Percentiles rank a stretch among this genome's conserved stretches.
phyloP scores from a whole-genome alignment of 495 filamentous ascomycete species.

The Tuber calosporum region DNA sequence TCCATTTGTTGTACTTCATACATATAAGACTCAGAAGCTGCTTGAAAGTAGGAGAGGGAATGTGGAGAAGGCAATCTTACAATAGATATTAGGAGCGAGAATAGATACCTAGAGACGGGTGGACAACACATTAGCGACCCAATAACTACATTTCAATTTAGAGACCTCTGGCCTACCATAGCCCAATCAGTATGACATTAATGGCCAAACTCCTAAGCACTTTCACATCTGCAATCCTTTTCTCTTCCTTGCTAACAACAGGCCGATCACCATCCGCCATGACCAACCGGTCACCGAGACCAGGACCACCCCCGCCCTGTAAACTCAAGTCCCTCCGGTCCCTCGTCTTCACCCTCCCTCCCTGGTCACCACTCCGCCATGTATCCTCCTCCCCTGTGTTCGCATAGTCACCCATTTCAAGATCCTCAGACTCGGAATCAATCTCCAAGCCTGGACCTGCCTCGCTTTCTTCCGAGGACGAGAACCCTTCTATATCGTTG shows the following conservation, averaged over 20 bases:
- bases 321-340: conserved; percentile 22
- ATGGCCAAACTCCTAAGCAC: conserved; percentile 60
- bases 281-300: conserved; percentile 31
- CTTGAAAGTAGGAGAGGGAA: conserved; percentile 14
- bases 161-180: conserved; percentile 56
- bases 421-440: conserved; percentile 38
- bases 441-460: conserved; percentile 25
- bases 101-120: conserved; percentile 51
- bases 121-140: conserved; percentile 12
- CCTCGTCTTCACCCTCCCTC: conserved; percentile 27
- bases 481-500: conserved; percentile 10
- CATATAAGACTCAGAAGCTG: conserved; percentile 13
- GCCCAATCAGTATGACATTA: conserved; percentile 68
- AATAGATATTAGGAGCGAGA: conserved; percentile 89
- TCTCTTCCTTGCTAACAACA: conserved; percentile 54
- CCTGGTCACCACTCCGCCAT: conserved; percentile 18
- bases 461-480: conserved; percentile 14
- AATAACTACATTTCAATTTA: background rate
- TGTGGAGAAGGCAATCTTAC: conserved; percentile 51
- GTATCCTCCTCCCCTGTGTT: conserved; percentile 32
- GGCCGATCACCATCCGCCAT: conserved; percentile 54
- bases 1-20: conserved; percentile 96
- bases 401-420: conserved; percentile 40
- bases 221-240: conserved; percentile 61
- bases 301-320: conserved; percentile 14